Percentiles rank a stretch among this genome's conserved stretches.
phyloP scores from a whole-genome alignment of 2,329 filamentous ascomycete genomes.

The Talaromyces sp. region DNA sequence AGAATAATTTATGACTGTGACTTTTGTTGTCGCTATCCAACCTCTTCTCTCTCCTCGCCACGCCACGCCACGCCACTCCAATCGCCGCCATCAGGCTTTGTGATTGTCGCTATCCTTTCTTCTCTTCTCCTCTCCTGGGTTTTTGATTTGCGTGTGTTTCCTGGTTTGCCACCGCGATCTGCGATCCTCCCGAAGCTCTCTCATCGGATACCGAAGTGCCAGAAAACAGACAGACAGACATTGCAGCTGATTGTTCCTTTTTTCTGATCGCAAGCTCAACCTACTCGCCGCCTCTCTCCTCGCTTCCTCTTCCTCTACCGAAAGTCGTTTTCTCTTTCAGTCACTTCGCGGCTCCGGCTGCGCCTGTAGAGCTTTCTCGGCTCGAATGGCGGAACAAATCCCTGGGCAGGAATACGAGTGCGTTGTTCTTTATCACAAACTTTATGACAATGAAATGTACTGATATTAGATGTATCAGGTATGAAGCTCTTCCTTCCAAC shows the following conservation, averaged over 20 bases:
- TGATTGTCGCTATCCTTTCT: background rate
- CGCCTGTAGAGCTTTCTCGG: constrained; percentile 19
- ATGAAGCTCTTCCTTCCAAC: constrained; percentile 90
- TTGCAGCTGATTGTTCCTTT: background rate
- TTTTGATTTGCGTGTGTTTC: background rate
- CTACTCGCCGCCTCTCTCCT: too few species aligned
- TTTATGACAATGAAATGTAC: background rate
- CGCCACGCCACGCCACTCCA: too few species aligned
- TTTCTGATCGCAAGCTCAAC: background rate
- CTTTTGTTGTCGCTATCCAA: background rate
- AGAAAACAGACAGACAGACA: background rate
- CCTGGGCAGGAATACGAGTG: constrained; percentile 43
- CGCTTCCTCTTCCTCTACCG: background rate
- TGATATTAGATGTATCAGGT: constrained; percentile 45
- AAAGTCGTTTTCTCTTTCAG: background rate
- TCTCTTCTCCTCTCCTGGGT: background rate
- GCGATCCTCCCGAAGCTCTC: background rate
- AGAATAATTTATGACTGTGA: background rate
- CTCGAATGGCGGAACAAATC: constrained; percentile 39
- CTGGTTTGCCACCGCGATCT: background rate
- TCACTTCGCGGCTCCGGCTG: constrained; percentile 26
- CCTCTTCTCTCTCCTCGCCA: too few species aligned
- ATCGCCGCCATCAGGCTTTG: background rate
- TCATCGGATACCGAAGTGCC: background rate
- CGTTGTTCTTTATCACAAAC: constrained; percentile 20